phyloP scores from a whole-genome alignment of 2,329 filamentous ascomycete genomes.

The Paecilomyces sp. region DNA sequence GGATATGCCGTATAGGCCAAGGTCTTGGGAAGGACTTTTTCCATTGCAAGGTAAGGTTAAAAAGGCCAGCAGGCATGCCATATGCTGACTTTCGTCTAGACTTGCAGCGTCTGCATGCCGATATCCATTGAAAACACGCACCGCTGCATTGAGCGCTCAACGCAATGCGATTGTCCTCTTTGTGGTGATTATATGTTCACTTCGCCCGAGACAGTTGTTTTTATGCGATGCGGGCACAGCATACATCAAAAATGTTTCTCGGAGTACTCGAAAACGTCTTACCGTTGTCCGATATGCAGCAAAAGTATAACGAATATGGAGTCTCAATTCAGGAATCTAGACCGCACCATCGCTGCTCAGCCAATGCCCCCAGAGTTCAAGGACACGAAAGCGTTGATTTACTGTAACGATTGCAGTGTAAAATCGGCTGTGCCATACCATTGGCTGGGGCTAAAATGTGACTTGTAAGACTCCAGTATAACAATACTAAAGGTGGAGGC shows the following conservation, averaged over 20 bases:
- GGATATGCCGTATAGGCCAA: slow-evolving; percentile 84
- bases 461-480: slow-evolving; percentile 33
- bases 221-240: slow-evolving; percentile 92
- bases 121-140: slow-evolving; percentile 79
- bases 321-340: slow-evolving; percentile 82
- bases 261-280: slow-evolving; percentile 80
- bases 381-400: slow-evolving; percentile 71
- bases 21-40: slow-evolving; percentile 95
- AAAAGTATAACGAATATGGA: slow-evolving; percentile 98
- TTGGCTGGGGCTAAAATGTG: slow-evolving; percentile 90
- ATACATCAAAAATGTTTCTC: slow-evolving; percentile 88
- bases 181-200: slow-evolving; percentile 96
- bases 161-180: slow-evolving; percentile 93
- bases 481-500: not conserved
- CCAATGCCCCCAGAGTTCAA: slow-evolving; percentile 85
- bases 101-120: slow-evolving; percentile 88
- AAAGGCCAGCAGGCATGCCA: not conserved
- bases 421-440: slow-evolving; percentile 84
- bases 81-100: slow-evolving; percentile 45
- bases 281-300: slow-evolving; percentile 94
- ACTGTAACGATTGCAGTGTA: slow-evolving; percentile 91
- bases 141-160: slow-evolving; percentile 89
- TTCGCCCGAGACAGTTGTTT: slow-evolving; percentile 78
- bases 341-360: slow-evolving; percentile 77
- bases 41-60: slow-evolving; percentile 75